Percentiles rank a stretch among this genome's conserved stretches.
These are phyloP conservation scores for Entoloma clypeatum DNA, from an alignment of 1,284 basidiomycete genomes.

Conservation along the genomic window DNA sequence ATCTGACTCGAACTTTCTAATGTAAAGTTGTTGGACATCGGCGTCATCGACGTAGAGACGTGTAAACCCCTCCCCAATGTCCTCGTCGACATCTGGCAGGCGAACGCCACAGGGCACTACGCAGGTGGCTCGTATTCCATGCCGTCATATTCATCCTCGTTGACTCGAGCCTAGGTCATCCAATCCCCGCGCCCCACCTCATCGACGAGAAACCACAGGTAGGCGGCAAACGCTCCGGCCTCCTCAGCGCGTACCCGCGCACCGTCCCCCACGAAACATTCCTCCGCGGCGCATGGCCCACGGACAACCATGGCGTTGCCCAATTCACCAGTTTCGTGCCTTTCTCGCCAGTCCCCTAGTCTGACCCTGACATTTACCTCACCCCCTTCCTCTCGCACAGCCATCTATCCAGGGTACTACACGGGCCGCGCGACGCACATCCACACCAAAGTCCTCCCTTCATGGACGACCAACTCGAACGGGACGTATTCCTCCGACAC, in stretches of 20 bases:
- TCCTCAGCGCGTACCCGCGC: conserved; percentile 40
- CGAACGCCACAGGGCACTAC: conserved; percentile 51
- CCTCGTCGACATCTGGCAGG: conserved; percentile 71
- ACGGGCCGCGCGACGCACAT: conserved; percentile 51
- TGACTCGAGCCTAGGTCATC: conserved; percentile 32
- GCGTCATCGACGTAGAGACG: conserved; percentile 71
- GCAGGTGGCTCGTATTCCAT: conserved; percentile 32
- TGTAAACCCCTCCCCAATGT: conserved; percentile 66
- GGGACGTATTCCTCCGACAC: conserved; percentile 43
- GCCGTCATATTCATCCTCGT: background rate
- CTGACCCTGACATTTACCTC: background rate
- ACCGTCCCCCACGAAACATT: conserved; percentile 44
- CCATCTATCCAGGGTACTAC: conserved; percentile 69
- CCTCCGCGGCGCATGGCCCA: conserved; percentile 65
- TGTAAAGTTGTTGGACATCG: conserved; percentile 56
- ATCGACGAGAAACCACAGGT: conserved; percentile 40
- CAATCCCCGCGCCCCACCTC: conserved; percentile 37
- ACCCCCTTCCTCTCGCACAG: conserved; percentile 21
- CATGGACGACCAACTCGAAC: conserved; percentile 39
- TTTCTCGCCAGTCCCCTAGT: background rate
- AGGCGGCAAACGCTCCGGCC: conserved; percentile 39
- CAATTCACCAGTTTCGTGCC: conserved; percentile 51
- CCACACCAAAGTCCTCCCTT: conserved; percentile 49
- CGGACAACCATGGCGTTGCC: conserved; percentile 62
- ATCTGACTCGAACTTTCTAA: too few relatives aligned